Conservation (phyloP, 169 alveolate species). For the Plasmodium yoelii region DNA sequence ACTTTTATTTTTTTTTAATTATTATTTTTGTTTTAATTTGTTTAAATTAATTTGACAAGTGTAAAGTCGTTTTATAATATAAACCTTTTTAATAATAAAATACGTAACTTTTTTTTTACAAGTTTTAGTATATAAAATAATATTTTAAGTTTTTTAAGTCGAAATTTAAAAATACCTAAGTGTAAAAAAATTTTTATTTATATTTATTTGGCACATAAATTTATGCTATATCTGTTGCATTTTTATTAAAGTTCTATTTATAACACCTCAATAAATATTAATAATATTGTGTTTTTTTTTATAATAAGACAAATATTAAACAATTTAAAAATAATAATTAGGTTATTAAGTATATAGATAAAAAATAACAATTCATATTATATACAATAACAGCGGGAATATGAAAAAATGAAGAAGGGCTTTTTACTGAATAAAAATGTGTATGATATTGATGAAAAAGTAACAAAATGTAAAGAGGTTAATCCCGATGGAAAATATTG, state of each 20-base stretch:
- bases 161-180: slow-evolving; percentile 15
- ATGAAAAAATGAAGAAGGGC: slow-evolving; percentile 69
- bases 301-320: slow-evolving; percentile 32
- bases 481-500: slow-evolving; percentile 63
- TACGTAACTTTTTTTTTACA: slow-evolving; percentile 12
- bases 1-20: neutral
- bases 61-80: neutral
- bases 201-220: too few relatives aligned
- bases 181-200: neutral
- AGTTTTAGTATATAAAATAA: slow-evolving; percentile 28
- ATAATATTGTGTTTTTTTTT: neutral
- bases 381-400: slow-evolving; percentile 5
- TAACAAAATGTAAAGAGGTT: slow-evolving; percentile 38
- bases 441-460: slow-evolving; percentile 63
- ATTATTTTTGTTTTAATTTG: slow-evolving; percentile 8
- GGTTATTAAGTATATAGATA: slow-evolving; percentile 17
- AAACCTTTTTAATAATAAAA: slow-evolving; percentile 1
- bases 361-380: slow-evolving; percentile 9
- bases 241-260: too few relatives aligned
- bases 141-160: slow-evolving; percentile 7
- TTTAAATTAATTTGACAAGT: slow-evolving; percentile 10
- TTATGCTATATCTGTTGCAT: too few relatives aligned
- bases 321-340: slow-evolving; percentile 6
- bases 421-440: slow-evolving; percentile 62
- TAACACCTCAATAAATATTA: too few relatives aligned